Conservation (phyloP, 768 basidiomycete species). For the Austroboletus eburneus region DNA sequence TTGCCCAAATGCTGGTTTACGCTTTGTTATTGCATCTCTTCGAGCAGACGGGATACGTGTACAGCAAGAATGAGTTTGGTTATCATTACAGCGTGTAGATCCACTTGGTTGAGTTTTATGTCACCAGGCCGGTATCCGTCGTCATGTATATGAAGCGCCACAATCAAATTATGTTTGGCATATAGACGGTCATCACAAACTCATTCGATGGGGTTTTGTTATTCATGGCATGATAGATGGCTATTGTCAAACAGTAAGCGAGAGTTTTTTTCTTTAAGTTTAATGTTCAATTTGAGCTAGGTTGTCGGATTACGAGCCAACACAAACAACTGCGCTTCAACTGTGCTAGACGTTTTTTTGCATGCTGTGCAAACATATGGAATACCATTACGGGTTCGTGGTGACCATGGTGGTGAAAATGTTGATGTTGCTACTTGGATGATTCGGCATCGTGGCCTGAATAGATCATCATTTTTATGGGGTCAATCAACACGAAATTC, state of each 20-base stretch:
- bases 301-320: neutral
- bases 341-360: neutral
- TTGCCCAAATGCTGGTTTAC: conserved; percentile 14
- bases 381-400: conserved; percentile 22
- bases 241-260: neutral
- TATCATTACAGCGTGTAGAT: too few relatives aligned
- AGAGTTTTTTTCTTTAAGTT: too few relatives aligned
- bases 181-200: neutral
- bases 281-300: neutral
- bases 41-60: too few relatives aligned
- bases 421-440: conserved; percentile 24
- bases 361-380: conserved; percentile 11
- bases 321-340: neutral
- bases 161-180: neutral
- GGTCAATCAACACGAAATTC: conserved; percentile 36
- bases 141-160: conserved; percentile 4
- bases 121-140: too few relatives aligned
- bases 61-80: too few relatives aligned
- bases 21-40: conserved; percentile 15
- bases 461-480: conserved; percentile 30
- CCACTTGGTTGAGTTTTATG: too few relatives aligned
- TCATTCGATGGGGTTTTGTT: neutral
- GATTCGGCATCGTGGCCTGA: conserved; percentile 18
- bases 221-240: neutral
- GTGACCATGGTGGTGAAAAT: conserved; percentile 32